Percentiles rank a stretch among this genome's conserved stretches.
Evolutionary conservation across 257 asterid species (phyloP).

Genomic region (Schizonepeta tenuifolia): DNA sequence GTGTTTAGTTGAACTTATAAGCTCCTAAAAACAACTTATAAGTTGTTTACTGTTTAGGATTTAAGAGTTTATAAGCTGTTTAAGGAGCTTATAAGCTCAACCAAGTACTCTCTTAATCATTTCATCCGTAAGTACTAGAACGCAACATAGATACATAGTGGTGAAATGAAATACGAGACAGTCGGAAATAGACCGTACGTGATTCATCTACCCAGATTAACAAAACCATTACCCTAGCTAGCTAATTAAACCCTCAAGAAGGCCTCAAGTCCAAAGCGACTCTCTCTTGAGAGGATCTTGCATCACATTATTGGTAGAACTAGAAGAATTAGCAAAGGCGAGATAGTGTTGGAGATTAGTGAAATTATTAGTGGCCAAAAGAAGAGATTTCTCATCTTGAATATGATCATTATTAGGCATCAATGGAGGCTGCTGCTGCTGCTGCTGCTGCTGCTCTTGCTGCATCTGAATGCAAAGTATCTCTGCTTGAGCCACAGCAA

Average conservation of each 20-base stretch:
- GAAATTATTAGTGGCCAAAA: conserved; percentile 45
- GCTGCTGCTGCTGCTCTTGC: conserved; percentile 39
- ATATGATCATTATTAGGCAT: conserved; percentile 18
- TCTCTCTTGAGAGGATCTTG: conserved; percentile 92
- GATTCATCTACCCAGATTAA: background rate
- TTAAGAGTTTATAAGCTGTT: too few relatives aligned
- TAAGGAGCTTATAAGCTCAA: too few relatives aligned
- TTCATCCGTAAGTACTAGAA: conserved; percentile 1
- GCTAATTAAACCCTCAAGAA: background rate
- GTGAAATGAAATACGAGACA: conserved; percentile 9
- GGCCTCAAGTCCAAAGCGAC: conserved; percentile 73
- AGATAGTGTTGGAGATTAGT: conserved; percentile 71
- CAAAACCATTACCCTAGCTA: conserved; percentile 2
- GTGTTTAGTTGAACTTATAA: too few relatives aligned
- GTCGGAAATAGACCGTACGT: too few relatives aligned
- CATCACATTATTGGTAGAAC: conserved; percentile 48
- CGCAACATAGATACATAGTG: background rate
- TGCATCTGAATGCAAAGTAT: conserved; percentile 87
- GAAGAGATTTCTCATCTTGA: conserved; percentile 53
- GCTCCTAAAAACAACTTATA: too few relatives aligned
- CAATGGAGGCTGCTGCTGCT: conserved; percentile 24
- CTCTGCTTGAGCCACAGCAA: conserved; percentile 88
- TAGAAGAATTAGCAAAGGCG: conserved; percentile 56
- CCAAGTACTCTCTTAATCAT: too few relatives aligned
- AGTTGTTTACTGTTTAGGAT: too few relatives aligned